Base-by-base conservation (phyloP, 352 stramenopile genomes). In the Pythium aristosporum region DNA sequence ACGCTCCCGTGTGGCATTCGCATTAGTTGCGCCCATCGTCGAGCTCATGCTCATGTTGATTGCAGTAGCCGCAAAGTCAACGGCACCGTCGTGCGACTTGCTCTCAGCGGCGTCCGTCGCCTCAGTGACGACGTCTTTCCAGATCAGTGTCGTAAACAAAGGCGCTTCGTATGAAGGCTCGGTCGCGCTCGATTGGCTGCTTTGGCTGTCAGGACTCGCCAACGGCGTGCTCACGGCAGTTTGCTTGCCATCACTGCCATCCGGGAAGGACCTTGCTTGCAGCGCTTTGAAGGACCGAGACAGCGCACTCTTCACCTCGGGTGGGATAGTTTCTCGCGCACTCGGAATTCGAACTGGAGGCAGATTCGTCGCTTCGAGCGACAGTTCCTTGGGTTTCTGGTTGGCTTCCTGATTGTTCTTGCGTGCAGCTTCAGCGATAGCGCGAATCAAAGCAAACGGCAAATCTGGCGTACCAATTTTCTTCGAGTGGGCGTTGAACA, bases 1-100 rank as follows among this genome's bases (percentile, higher is more conserved):
- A 41, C 85, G 77, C 64, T 91, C 82, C 58, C 83, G 78, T 21
- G 81, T 94, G 12, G 85, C 81, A 65, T 92, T 92, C 23, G 79
- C 80, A 50, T 79, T 91, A 12, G 85, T 91, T 13, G 84, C 81
- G 1, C 80, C 82, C 10, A 90, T 75, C 30, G 79, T 79, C 13
- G 77, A 73, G 9, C 70, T 83, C 85, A 94, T 94, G 69, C 83
- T 91, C 79, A 87, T 87, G 54, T 94, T 94, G 65, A 94, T 90
- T 10, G 79, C 75, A 5, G 77, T 69, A 9, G 82, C 83, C 0
- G 78, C 82, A 66, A 83, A 94, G 39, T 94, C 85, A 32, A 94
- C 64, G 3, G 85, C 85, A 37, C 74, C 75, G 54, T 94, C 85
- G 2, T 77, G 70, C n/a, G 73, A 82, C 44, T 88, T 89, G 10